Conservation (phyloP, 805 yeast genomes). For the Tetrapisispora fleetii region DNA sequence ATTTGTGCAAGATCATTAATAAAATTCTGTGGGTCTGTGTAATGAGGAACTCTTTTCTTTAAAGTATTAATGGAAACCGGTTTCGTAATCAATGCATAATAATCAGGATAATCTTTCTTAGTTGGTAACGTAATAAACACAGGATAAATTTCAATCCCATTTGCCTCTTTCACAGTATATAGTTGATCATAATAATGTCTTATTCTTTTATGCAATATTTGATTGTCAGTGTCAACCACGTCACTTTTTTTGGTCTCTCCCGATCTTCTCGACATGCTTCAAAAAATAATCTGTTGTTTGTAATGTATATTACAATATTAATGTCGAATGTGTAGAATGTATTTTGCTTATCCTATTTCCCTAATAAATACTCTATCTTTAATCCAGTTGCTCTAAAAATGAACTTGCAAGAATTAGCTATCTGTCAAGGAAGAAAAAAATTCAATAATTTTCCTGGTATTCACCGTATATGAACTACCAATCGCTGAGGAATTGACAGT, state of each 20-base stretch:
- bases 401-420: too few relatives aligned
- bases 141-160: constrained; percentile 22
- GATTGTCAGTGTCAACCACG: constrained; percentile 3
- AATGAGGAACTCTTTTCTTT: constrained; percentile 48
- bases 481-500: too few relatives aligned
- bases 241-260: constrained; percentile 5
- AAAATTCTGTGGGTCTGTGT: constrained; percentile 56
- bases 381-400: too few relatives aligned
- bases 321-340: too few relatives aligned
- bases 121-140: constrained; percentile 44
- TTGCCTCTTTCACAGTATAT: constrained; percentile 20
- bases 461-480: too few relatives aligned
- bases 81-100: constrained; percentile 63
- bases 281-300: not conserved
- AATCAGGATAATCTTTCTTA: constrained; percentile 58
- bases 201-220: constrained; percentile 1
- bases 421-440: too few relatives aligned
- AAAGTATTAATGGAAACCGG: constrained; percentile 80
- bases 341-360: too few relatives aligned
- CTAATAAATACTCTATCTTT: too few relatives aligned
- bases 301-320: too few relatives aligned
- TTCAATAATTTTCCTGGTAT: too few relatives aligned
- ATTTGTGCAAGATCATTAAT: constrained; percentile 73
- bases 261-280: not conserved
- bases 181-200: constrained; percentile 16